Conservation (phyloP, 106 monocot species). For the Dendrobium huoshanense region DNA sequence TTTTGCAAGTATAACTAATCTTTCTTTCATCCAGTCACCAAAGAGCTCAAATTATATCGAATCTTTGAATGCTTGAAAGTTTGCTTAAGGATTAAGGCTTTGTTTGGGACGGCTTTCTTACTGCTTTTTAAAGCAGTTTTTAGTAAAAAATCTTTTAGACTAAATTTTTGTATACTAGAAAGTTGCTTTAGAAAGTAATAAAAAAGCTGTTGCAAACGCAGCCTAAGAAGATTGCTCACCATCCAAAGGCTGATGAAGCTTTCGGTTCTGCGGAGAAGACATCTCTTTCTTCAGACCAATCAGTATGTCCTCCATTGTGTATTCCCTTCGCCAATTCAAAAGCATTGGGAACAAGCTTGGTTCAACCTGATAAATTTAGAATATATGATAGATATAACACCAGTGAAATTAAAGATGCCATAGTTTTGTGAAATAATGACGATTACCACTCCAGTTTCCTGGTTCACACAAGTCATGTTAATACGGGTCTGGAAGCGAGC, state of each 20-base stretch:
- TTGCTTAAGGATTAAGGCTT: too few relatives aligned
- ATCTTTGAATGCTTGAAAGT: neutral
- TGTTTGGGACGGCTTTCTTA: too few relatives aligned
- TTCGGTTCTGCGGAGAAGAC: slow-evolving; percentile 63
- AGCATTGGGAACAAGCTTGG: slow-evolving; percentile 63
- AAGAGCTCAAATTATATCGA: neutral
- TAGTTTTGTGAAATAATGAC: neutral
- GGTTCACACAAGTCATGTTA: slow-evolving; percentile 74
- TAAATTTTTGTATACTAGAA: too few relatives aligned
- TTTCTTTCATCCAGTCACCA: too few relatives aligned
- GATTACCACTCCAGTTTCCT: slow-evolving; percentile 61
- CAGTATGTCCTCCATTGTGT: slow-evolving; percentile 76
- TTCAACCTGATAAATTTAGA: slow-evolving; percentile 39
- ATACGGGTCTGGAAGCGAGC: slow-evolving; percentile 63
- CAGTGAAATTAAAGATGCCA: neutral
- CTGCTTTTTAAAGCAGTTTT: too few relatives aligned
- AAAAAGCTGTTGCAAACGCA: too few relatives aligned
- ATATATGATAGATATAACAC: neutral
- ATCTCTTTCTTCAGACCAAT: slow-evolving; percentile 66
- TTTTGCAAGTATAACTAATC: neutral
- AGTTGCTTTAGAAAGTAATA: too few relatives aligned
- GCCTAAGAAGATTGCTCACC: slow-evolving; percentile 17
- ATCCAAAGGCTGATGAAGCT: slow-evolving; percentile 52
- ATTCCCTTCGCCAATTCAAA: slow-evolving; percentile 56
- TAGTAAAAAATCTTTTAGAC: too few relatives aligned